Base-by-base conservation (phyloP, 2,329 filamentous ascomycete species). In the Colletotrichum viniferum region DNA sequence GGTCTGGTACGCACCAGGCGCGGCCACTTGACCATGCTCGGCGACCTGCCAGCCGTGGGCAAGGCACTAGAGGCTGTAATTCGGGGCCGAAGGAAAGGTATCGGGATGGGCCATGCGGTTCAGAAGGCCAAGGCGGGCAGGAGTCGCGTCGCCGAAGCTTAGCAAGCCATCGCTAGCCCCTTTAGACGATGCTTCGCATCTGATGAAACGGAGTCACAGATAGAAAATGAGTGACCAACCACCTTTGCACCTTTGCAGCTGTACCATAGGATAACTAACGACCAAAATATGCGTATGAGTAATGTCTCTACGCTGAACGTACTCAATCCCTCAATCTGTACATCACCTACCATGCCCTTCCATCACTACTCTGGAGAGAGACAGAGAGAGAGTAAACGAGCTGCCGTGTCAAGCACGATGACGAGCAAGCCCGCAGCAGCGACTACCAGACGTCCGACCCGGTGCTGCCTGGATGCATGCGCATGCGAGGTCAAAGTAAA, bases 21-120 rank as follows among this genome's bases (percentile, higher is more conserved):
- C 4, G 96, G 96, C 0, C 96, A 98, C 85, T 93, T 98, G 43
- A 96, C 94, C 1, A 88, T 98, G 80, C 84, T 98, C 36, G 96
- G 96, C 1, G 96, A 98, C 85, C 82, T 98, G 77, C 92, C 94
- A 77, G 95, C 93, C 0, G 93, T 98, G 1, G 96, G 95, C 0
- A 90, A 88, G 79, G 96, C 94, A 77, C 83, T 98, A 38, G 87
- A 88, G 79, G 94, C 94, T 13, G 83, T 98, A 16, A 81, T 92
- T 1, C 88, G 89, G 71, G 96, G 93, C 2, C 88, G 94, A 69
- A 87, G 85, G 75, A 94, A 92, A 82, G 94, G 95, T 0, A 94
- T 98, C 78, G 95, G 96, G 3, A 78, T 93, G 75, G 91, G 93
- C 2, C 34, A 26, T 30, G 63, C 8, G 56, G 36, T 21, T 26